Evolutionary conservation across 2,329 filamentous ascomycete species (phyloP), one percentile per base, ranked within the genome.

Genomic region (Pyrenophora teres): DNA sequence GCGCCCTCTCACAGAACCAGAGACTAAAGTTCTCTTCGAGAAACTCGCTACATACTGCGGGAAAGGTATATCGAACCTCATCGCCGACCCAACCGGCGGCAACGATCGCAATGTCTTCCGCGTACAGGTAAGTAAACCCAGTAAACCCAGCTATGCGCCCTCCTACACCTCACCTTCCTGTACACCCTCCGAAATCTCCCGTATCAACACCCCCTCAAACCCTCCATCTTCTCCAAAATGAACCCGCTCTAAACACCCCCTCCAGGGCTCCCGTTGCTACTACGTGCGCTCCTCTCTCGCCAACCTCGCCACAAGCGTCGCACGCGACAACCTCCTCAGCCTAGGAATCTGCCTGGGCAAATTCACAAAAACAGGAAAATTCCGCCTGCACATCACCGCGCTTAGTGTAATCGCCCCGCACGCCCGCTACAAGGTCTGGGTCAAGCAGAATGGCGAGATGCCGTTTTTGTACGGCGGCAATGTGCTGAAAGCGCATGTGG

Each of bases 301-400:
- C 55, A 97, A 97, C 75, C 80, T 97, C 33, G 92, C 94, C 27
- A 95, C 90, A 4, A 92, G 88, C 18, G 85, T 97, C 59, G 83
- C 89, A 32, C 87, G 92, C 64, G 87, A 90, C 62, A 88, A 87
- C 70, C 83, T 97, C 1, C 83, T 97, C 44, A 92, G 88, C 0
- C 79, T 96, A n/a, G 93, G 93, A 21, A 93, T 88, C 19, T 97
- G 92, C 72, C 78, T 97, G 10, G 92, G 92, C 68, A 96, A 97
- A 74, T 95, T 97, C 79, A 97, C 92, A 56, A 97, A 97, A 81
- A 90, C 92, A 4, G 91, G 92, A 58, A 97, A 97, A 76, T 97
- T 99, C 79, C 82, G 93, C 46, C 81, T 99, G 48, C 92, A 97
- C 78, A 90, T 97, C 70, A 97, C 93, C 1, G 89, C 84, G n/a